phyloP scores from a whole-genome alignment of 441 rosid species.

The Brassica hybrid region DNA sequence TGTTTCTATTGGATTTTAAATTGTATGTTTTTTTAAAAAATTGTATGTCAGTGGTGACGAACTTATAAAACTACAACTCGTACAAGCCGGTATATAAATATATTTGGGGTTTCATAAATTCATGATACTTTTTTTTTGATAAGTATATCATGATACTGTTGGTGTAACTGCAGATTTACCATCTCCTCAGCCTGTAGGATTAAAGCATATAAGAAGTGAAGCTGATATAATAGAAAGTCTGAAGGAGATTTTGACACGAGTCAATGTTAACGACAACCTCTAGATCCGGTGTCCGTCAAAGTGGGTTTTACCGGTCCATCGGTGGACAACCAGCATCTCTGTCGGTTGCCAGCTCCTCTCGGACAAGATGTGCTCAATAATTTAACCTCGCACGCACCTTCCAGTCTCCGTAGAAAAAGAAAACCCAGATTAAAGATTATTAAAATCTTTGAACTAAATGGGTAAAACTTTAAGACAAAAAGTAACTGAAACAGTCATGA shows the following conservation, averaged over 20 bases:
- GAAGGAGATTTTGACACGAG: constrained; percentile 49
- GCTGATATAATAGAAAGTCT: neutral
- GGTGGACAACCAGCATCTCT: constrained; percentile 54
- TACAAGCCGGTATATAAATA: neutral
- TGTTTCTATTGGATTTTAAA: neutral
- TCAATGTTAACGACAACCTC: constrained; percentile 47
- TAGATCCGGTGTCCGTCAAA: constrained; percentile 53
- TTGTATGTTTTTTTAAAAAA: neutral
- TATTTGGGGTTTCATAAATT: too few relatives aligned
- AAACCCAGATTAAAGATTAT: neutral
- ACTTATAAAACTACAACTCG: neutral
- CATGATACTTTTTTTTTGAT: too few relatives aligned
- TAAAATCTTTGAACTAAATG: neutral
- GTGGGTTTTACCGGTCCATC: constrained; percentile 19
- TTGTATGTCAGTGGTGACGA: neutral
- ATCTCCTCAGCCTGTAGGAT: too few relatives aligned
- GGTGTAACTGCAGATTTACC: neutral
- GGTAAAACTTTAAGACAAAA: neutral
- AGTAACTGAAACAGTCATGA: neutral
- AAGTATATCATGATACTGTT: neutral
- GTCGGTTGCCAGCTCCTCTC: constrained; percentile 82
- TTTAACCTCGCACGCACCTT: neutral
- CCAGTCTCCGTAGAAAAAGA: neutral
- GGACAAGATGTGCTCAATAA: constrained; percentile 45
- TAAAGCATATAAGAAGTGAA: too few relatives aligned